phyloP scores from a whole-genome alignment of 164 flowering plant genomes.

The Tetrastigma voinierianum region DNA sequence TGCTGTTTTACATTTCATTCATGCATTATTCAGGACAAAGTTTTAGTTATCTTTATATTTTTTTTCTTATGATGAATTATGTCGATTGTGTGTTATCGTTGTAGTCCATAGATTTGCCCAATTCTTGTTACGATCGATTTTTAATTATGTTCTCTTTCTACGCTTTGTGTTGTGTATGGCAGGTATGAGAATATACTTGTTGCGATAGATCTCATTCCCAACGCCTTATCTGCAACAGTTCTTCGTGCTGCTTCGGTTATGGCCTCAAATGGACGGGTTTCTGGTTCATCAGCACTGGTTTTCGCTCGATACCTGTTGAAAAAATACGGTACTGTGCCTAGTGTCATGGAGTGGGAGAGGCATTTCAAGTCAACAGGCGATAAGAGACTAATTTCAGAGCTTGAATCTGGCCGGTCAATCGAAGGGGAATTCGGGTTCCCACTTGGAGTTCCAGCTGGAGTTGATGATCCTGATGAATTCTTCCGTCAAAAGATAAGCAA shows the following conservation, averaged over 20 bases:
- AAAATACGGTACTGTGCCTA: constrained; percentile 62
- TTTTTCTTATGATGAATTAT: background rate
- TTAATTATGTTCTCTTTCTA: background rate
- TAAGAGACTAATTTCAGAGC: constrained; percentile 77
- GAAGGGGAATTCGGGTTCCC: constrained; percentile 72
- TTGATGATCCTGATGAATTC: constrained; percentile 82
- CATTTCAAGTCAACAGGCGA: constrained; percentile 74
- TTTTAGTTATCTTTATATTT: too few species aligned
- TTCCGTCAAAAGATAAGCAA: constrained; percentile 75
- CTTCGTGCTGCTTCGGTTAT: constrained; percentile 53
- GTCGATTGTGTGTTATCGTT: background rate
- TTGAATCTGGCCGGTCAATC: constrained; percentile 67
- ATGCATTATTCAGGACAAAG: too few species aligned
- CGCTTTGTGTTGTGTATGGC: constrained; percentile 20
- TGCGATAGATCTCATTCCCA: constrained; percentile 84
- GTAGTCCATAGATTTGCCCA: background rate
- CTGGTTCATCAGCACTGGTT: constrained; percentile 54
- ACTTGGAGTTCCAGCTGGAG: constrained; percentile 75
- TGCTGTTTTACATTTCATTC: too few species aligned
- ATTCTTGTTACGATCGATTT: background rate
- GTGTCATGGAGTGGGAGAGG: constrained; percentile 88
- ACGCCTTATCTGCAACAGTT: constrained; percentile 65
- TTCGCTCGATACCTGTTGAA: constrained; percentile 71
- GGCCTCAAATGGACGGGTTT: constrained; percentile 67
- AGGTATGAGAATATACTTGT: constrained; percentile 86